phyloP scores from a whole-genome alignment of 176 grass and related monocot genomes.

The Otatea glauca region DNA sequence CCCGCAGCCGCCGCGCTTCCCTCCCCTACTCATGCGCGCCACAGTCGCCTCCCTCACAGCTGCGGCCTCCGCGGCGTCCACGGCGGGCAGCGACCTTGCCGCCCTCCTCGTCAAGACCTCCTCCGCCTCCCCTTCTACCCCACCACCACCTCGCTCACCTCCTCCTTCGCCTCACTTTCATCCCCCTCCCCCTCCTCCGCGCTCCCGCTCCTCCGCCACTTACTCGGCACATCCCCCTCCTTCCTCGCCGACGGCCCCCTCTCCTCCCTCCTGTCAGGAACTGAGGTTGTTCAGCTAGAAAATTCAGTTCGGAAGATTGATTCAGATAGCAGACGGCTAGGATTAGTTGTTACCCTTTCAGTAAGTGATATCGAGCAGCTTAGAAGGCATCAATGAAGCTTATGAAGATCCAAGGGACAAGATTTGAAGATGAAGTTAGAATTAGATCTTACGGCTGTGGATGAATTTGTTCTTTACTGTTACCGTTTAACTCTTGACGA shows the following conservation, averaged over 20 bases:
- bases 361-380: no score
- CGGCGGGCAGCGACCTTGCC: conserved; percentile 32
- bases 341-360: no score
- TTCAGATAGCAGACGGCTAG: no score
- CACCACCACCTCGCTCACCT: conserved; percentile 27
- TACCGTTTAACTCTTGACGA: no score
- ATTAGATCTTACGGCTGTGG: no score
- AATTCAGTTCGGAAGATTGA: no score
- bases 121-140: conserved; percentile 25
- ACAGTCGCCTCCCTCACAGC: neutral
- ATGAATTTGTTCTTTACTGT: no score
- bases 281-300: no score
- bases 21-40: neutral
- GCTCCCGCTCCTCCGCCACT: conserved; percentile 34
- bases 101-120: conserved; percentile 41
- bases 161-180: conserved; percentile 16
- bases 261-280: conserved; percentile 27
- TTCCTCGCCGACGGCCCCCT: conserved; percentile 49
- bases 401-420: no score
- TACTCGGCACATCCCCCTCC: conserved; percentile 20
- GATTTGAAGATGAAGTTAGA: no score
- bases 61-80: neutral
- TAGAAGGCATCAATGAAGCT: no score
- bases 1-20: neutral
- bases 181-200: conserved; percentile 25